Percentiles rank a stretch among this genome's conserved stretches.
These are phyloP conservation scores for Rosellinia necatrix DNA, from an alignment of 2,329 filamentous ascomycete genomes.

Conservation along the genomic window DNA sequence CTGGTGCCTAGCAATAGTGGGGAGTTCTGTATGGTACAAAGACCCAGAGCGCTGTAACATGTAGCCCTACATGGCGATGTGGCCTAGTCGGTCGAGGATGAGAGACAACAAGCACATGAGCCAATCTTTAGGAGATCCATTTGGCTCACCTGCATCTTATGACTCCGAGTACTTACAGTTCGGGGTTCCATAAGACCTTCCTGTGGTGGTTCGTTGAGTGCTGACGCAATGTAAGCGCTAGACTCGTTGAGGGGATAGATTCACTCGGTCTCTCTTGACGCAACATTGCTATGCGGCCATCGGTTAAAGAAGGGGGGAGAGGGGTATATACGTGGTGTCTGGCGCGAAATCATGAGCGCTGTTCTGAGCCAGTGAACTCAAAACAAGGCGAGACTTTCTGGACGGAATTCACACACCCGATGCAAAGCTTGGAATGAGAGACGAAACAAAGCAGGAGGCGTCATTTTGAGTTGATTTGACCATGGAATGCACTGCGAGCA, in stretches of 20 bases:
- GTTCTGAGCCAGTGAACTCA: not conserved
- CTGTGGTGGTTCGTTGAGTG: constrained; percentile 22
- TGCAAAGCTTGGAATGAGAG: not conserved
- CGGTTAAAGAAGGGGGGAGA: constrained; percentile 4
- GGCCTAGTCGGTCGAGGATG: constrained; percentile 10
- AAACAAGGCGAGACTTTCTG: not conserved
- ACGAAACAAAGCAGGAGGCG: not conserved
- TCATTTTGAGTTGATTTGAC: not conserved
- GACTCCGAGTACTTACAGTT: constrained; percentile 13
- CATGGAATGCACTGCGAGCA: constrained; percentile 2
- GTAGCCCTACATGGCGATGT: constrained; percentile 25
- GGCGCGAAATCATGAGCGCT: not conserved
- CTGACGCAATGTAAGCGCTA: constrained; percentile 32
- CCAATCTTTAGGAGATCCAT: constrained; percentile 13
- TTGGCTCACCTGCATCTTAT: constrained; percentile 16
- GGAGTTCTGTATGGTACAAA: constrained; percentile 13
- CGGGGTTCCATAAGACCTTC: constrained; percentile 24
- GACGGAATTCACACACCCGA: not conserved
- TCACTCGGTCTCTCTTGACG: constrained; percentile 19
- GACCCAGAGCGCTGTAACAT: constrained; percentile 9
- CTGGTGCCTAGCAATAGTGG: not conserved
- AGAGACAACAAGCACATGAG: constrained; percentile 14
- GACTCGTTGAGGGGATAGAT: constrained; percentile 22
- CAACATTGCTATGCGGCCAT: constrained; percentile 18
- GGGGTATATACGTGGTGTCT: constrained; percentile 4